A percentile compares a stretch with the other conserved stretches of the same genome.
Evolutionary conservation across 768 basidiomycete species (phyloP).

Genomic region (Russula sp.): DNA sequence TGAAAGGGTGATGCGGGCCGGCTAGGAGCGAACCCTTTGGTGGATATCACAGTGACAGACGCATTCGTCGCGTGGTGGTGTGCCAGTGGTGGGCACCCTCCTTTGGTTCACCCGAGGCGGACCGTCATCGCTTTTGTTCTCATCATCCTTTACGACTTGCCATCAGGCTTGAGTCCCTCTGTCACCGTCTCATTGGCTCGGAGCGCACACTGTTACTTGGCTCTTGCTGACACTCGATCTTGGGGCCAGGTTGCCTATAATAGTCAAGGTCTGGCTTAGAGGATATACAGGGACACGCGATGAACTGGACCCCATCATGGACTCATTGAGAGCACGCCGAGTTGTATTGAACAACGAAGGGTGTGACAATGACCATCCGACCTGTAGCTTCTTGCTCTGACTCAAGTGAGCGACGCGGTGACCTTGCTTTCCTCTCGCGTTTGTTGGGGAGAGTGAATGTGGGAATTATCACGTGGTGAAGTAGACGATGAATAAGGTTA

Average conservation of each 20-base stretch:
- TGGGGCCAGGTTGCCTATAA: not conserved
- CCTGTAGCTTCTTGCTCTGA: not conserved
- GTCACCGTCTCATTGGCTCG: conserved; percentile 2
- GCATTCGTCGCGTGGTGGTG: conserved; percentile 2
- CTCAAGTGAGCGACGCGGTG: not conserved
- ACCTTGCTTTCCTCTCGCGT: not conserved
- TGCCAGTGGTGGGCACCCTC: not conserved
- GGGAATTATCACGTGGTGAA: conserved; percentile 18
- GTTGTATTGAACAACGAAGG: conserved; percentile 4
- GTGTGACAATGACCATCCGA: not conserved
- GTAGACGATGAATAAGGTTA: conserved; percentile 19
- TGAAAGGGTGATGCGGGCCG: not conserved
- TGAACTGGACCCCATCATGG: conserved; percentile 1
- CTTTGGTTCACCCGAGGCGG: conserved; percentile 7
- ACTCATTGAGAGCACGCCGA: conserved; percentile 8
- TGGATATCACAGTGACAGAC: conserved; percentile 16
- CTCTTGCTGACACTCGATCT: not conserved
- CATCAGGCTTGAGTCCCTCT: conserved; percentile 1
- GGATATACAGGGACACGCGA: not conserved
- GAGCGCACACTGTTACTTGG: conserved; percentile 5
- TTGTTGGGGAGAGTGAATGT: not conserved
- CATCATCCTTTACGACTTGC: conserved; percentile 9
- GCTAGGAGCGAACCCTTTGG: not conserved
- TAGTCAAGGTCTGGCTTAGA: not conserved
- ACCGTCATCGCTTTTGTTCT: conserved; percentile 11